Percentiles rank a stretch among this genome's conserved stretches.
phyloP scores from a whole-genome alignment of 371 early-diverging fungal species.

The Mortierella sp. region DNA sequence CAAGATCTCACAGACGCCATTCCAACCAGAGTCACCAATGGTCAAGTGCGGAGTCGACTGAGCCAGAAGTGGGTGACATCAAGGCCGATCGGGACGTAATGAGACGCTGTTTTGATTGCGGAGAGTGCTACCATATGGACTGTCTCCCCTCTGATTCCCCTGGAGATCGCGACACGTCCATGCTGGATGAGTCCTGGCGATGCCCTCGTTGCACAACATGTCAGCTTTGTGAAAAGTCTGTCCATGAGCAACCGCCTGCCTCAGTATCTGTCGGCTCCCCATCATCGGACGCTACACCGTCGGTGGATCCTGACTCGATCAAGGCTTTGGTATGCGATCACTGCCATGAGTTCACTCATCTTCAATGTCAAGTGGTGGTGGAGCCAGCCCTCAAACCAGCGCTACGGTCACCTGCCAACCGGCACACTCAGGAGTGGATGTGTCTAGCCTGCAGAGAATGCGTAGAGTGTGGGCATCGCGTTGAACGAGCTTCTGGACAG shows the following conservation, averaged over 20 bases:
- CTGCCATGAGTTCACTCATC: slow-evolving; percentile 23
- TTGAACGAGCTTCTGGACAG: background rate
- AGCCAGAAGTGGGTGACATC: background rate
- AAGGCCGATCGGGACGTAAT: background rate
- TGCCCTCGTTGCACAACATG: slow-evolving; percentile 46
- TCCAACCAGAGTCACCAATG: slow-evolving; percentile 11
- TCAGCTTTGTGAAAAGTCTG: slow-evolving; percentile 23
- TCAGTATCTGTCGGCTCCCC: background rate
- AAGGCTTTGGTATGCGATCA: slow-evolving; percentile 25
- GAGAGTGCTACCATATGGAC: slow-evolving; percentile 25
- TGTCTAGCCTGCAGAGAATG: slow-evolving; percentile 45
- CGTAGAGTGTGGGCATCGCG: slow-evolving; percentile 48
- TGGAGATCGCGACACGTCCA: background rate
- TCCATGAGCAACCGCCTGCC: slow-evolving; percentile 13
- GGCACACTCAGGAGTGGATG: slow-evolving; percentile 29
- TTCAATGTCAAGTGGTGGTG: slow-evolving; percentile 27
- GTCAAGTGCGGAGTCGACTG: slow-evolving; percentile 12
- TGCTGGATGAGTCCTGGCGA: slow-evolving; percentile 11
- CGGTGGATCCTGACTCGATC: slow-evolving; percentile 12
- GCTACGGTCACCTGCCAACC: background rate
- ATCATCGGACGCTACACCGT: background rate
- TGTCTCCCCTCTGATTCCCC: slow-evolving; percentile 22
- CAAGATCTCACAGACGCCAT: background rate
- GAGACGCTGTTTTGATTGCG: slow-evolving; percentile 39
- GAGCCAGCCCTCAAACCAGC: slow-evolving; percentile 27